Percentiles rank a stretch among this genome's conserved stretches.
Conservation (phyloP, 768 basidiomycete genomes). For the Amylocystis lapponica region DNA sequence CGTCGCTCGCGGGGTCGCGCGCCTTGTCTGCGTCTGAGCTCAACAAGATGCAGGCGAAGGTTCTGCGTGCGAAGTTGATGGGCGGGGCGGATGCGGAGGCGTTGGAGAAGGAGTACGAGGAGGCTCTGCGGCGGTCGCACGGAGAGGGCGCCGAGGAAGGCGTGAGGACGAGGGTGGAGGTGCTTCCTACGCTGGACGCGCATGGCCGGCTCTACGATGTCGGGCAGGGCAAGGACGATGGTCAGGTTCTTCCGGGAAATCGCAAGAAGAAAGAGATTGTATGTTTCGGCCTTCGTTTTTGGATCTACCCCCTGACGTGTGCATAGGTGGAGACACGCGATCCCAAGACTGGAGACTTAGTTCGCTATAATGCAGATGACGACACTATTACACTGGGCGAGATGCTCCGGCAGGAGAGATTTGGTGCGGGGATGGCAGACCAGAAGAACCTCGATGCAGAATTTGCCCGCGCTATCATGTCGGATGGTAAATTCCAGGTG, state of each 20-base stretch:
- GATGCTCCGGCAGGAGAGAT: constrained; percentile 88
- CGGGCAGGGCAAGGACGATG: constrained; percentile 69
- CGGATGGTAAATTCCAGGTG: constrained; percentile 85
- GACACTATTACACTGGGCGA: constrained; percentile 83
- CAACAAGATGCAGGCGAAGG: constrained; percentile 90
- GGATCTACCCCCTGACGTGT: too few relatives aligned
- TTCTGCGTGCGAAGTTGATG: constrained; percentile 87
- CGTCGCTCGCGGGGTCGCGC: constrained; percentile 27
- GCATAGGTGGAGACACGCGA: constrained; percentile 82
- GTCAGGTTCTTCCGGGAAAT: constrained; percentile 52
- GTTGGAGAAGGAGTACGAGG: constrained; percentile 84
- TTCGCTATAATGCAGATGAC: constrained; percentile 89
- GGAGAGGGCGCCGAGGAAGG: constrained; percentile 32
- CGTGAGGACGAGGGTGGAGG: constrained; percentile 62
- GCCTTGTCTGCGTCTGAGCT: constrained; percentile 71
- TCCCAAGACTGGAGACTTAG: constrained; percentile 80
- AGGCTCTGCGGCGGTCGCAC: constrained; percentile 45
- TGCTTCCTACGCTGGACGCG: constrained; percentile 85
- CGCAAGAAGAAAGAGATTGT: constrained; percentile 75
- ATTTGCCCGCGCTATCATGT: constrained; percentile 82
- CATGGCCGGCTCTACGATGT: constrained; percentile 87
- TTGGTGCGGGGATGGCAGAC: constrained; percentile 83
- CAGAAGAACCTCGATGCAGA: constrained; percentile 90
- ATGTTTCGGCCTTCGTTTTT: constrained; percentile 4
- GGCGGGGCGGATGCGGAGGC: constrained; percentile 67